Evolutionary conservation across 805 yeast species (phyloP), one percentile per base, ranked within the genome.

Genomic region (Candida yuanshanica): DNA sequence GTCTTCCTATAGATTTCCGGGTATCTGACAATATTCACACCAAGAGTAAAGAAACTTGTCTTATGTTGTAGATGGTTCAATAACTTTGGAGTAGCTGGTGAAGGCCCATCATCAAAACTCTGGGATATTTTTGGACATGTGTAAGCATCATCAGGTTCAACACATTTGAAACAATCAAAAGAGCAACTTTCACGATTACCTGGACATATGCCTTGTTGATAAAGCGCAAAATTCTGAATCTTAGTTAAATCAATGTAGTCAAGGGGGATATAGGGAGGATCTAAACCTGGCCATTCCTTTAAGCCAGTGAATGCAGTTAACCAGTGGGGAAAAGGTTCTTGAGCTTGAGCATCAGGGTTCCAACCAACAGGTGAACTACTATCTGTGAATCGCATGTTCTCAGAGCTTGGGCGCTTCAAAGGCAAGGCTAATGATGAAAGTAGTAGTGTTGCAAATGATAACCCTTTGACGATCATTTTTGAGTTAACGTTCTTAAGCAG

Each of bases 41-140:
- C 98, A 41, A 90, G 68, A 2, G 88, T 81, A 67, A 91, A 91
- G 54, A 91, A 90, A 0, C 96, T 90, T 0, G 89, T 63, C 41
- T 74, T 79, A 36, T 65, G 64, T 7, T 65, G 60, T 48, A 90
- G 62, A n/a, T 68, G 62, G 4, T 68, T 63, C 20, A 89, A 59
- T 23, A 91, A 68, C 33, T 68, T 69, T 4, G 74, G 65, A 0
- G 97, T 90, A 18, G 77, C 72, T 0, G 77, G 77, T 0, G 90
- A 74, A 1, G 99, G 99, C 0, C 99, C 98, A 59, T 91, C 98
- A 59, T 91, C 99, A 62, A 91, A 91, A 0, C 95, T 82, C 63
- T 91, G 98, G 0, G 90, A 77, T 29, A 91, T 66, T 36, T 68
- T 65, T 3, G 81, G 75, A 59, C 97, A 90, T 1, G 91, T 76